Evolutionary conservation across 495 filamentous ascomycete species (phyloP).

Genomic region (Lichenothelia convexa): DNA sequence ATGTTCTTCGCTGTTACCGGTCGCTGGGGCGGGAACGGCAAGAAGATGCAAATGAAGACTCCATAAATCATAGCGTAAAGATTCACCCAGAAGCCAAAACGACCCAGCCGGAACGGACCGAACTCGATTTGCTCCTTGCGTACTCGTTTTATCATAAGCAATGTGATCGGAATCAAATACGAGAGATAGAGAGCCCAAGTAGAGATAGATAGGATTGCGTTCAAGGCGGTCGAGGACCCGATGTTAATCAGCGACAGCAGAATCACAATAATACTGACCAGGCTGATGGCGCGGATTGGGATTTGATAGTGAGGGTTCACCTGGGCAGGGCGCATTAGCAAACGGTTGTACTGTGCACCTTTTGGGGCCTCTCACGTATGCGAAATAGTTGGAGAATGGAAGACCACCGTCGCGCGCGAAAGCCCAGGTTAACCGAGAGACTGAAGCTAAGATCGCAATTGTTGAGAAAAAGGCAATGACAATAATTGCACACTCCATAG

Average conservation of each 20-base stretch:
- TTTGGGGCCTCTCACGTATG: not conserved
- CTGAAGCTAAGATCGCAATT: conserved; percentile 3
- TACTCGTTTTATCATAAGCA: not conserved
- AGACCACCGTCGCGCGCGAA: conserved; percentile 7
- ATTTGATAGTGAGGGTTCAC: conserved; percentile 4
- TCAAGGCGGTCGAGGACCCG: conserved; percentile 35
- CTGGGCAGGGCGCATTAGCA: not conserved
- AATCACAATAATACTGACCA: conserved; percentile 1
- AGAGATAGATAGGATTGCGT: conserved; percentile 40
- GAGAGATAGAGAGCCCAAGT: conserved; percentile 48
- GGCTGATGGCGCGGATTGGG: conserved; percentile 1
- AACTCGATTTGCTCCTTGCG: conserved; percentile 1
- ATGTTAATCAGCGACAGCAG: conserved; percentile 3
- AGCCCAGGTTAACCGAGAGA: conserved; percentile 5
- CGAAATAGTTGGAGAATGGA: conserved; percentile 8
- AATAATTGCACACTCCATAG: conserved; percentile 2
- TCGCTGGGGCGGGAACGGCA: not conserved
- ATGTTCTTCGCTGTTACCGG: not conserved
- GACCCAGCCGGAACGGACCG: conserved; percentile 1
- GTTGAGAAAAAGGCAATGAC: not conserved
- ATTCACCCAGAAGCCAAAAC: conserved; percentile 1
- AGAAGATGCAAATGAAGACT: not conserved
- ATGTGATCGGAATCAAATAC: conserved; percentile 40
- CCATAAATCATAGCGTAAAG: conserved; percentile 2
- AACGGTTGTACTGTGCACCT: not conserved